Evolutionary conservation across 495 filamentous ascomycete species (phyloP), one percentile per base, ranked within the genome.

Genomic region (Aspergillus diversus): DNA sequence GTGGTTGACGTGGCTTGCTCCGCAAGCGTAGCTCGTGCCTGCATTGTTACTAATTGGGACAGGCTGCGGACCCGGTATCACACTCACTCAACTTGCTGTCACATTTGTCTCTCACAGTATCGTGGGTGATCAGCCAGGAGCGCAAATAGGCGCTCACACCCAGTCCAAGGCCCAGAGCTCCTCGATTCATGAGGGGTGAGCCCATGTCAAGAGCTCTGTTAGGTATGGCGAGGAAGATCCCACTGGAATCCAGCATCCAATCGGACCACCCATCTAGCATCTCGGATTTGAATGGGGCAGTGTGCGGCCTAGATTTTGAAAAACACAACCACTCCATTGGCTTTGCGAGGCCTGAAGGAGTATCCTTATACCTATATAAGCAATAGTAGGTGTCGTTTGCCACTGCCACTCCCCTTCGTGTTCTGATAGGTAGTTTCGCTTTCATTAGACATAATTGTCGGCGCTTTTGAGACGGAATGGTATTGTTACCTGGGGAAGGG

Each of bases 1-100:
- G 34, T 42, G n/a, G 32, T 52, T 63, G 61, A 59, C 55, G 55
- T 63, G 61, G 56, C 61, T 59, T 58, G 47, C 47, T n/a, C n/a
- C 17, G 47, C 11, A 49, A 37, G 55, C 49, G 47, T 31, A 52
- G 39, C 53, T 31, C 34, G 21, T 51, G 16, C 48, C 46, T 43
- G 7, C 49, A 27, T 34, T 62, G 37, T 55, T 46, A 54, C 49
- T 54, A 12, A 56, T 47, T 11, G 50, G 42, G 47, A 54, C 17
- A 57, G 53, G 17, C 51, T 34, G 35, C 16, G 15, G 46, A 52
- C 33, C 16, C 13, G 5, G 15, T 57, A 51, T 57, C 35, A 56
- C 13, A 7, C 13, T 34, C 34, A 55, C 32, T 37, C 9, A 46
- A 42, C 60, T 2, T 57, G 46, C 17, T 17, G 42, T 43, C 54